phyloP scores from a whole-genome alignment of 768 basidiomycete genomes.

The Rhodotorula paludigena region DNA sequence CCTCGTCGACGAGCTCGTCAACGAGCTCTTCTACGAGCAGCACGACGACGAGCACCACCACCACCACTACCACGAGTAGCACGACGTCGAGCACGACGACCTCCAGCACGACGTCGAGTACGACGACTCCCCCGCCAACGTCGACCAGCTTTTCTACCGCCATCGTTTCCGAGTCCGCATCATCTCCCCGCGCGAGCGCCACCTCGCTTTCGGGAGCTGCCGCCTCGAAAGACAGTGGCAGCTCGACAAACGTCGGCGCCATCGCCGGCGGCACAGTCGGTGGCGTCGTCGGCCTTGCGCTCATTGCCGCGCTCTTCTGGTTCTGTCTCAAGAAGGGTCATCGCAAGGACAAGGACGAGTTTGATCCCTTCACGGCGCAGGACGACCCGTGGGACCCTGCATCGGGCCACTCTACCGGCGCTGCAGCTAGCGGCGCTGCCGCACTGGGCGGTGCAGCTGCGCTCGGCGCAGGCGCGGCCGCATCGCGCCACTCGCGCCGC shows the following conservation, averaged over 20 bases:
- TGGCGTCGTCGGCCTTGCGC: constrained; percentile 16
- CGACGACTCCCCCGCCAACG: not conserved
- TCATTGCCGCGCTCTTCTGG: constrained; percentile 16
- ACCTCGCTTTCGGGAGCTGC: not conserved
- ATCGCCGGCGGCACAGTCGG: constrained; percentile 29
- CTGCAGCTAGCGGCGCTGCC: no score
- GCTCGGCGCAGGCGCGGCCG: not conserved
- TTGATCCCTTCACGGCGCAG: constrained; percentile 9
- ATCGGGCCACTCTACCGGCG: no score
- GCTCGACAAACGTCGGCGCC: constrained; percentile 12
- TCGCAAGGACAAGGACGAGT: not conserved
- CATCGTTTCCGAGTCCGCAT: not conserved
- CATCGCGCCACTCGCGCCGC: not conserved
- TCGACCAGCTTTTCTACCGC: constrained; percentile 10
- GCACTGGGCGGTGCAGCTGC: not conserved
- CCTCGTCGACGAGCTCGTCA: not conserved
- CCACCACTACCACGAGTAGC: not conserved
- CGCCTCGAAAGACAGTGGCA: not conserved
- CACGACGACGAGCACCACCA: not conserved
- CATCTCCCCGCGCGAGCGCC: constrained; percentile 7
- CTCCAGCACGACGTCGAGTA: not conserved
- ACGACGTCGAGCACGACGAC: not conserved
- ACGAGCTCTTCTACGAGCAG: not conserved
- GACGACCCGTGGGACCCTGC: constrained; percentile 14
- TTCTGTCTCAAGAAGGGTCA: constrained; percentile 4